Base-by-base conservation (phyloP, 2,329 filamentous ascomycete species). In the Cladophialophora chaetospira region DNA sequence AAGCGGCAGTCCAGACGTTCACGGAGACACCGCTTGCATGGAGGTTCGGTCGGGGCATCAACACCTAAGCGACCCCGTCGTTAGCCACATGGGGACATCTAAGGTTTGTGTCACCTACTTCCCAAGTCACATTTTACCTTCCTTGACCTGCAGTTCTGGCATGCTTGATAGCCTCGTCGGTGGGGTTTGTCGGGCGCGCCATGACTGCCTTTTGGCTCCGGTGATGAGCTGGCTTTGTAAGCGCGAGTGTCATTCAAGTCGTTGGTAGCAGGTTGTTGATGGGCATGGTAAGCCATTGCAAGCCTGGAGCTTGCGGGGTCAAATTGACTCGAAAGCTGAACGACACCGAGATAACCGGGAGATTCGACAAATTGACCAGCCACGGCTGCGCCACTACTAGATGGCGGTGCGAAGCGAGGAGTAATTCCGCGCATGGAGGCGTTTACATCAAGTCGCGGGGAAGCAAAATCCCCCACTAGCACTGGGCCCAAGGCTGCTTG, bases 1-100 rank as follows among this genome's bases (percentile, higher is more conserved):
- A 99, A 99, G 81, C 88, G 96, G 78, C 94, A 99, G 68, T 96
- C 88, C 73, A 97, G 97, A 77, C 88, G 91, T 78, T 99, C 94
- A 65, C 94, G 87, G 51, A 91, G 88, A 72, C 94, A 99, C 69
- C 94, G 86, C 58, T 93, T 89, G 73, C 94, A 99, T 2, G 94
- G 94, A 53, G 93, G 93, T 67, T 96, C 91, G 73, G 92, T 86
- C 21, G 94, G 94, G 67, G 94, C 93, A 75, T 97, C 94, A 70
- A 97, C 93, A 68, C 75, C 75, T 77, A 51, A 4, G 21, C 33
- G 53, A 53, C 51, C 42, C 46, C 49, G 44, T 52, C 46, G 62
- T 65, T 44, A 66, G 63, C 55, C 51, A 63, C 45, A 47, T 25
- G 38, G 55, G 25, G 49, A 11, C 15, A 23, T 55, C 23, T 29